A percentile compares a stretch with the other conserved stretches of the same genome.
Evolutionary conservation across 2,329 filamentous ascomycete genomes (phyloP).

Genomic region (Botryotinia calthae): DNA sequence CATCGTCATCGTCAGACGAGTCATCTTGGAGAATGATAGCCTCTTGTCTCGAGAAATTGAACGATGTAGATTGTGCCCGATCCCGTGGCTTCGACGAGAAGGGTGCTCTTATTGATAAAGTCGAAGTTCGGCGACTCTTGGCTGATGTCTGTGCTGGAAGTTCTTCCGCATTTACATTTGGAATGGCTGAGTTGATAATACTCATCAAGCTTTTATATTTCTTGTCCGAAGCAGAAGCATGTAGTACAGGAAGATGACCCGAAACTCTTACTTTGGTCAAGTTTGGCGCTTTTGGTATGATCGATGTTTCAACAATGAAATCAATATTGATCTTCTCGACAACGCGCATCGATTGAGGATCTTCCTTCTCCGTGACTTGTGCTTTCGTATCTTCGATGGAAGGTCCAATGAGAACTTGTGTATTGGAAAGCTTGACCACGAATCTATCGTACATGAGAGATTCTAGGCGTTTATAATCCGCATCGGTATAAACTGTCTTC

Average conservation of each 20-base stretch:
- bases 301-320: constrained; percentile 93
- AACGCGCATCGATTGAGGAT: constrained; percentile 74
- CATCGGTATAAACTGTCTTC: constrained; percentile 78
- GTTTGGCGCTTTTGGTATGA: constrained; percentile 92
- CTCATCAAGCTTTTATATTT: constrained; percentile 99
- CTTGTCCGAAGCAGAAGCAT: constrained; percentile 85
- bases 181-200: constrained; percentile 91
- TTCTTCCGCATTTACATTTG: constrained; percentile 65
- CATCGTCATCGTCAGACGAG: constrained; percentile 59
- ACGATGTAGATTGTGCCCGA: constrained; percentile 64
- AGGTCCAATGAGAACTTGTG: constrained; percentile 90
- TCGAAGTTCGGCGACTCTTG: constrained; percentile 19
- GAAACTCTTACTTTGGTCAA: constrained; percentile 89
- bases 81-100: constrained; percentile 46
- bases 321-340: constrained; percentile 97
- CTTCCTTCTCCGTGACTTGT: constrained; percentile 68
- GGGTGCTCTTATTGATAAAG: constrained; percentile 26
- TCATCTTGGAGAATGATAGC: constrained; percentile 70
- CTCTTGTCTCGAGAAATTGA: constrained; percentile 69
- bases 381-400: constrained; percentile 87
- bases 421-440: constrained; percentile 86
- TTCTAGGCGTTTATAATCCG: constrained; percentile 84
- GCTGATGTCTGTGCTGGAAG: constrained; percentile 27
- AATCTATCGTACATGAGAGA: constrained; percentile 98
- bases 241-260: constrained; percentile 85